Evolutionary conservation across 2,329 filamentous ascomycete genomes (phyloP), one percentile per base, ranked within the genome.

Genomic region (Colletotrichum liaoningense): DNA sequence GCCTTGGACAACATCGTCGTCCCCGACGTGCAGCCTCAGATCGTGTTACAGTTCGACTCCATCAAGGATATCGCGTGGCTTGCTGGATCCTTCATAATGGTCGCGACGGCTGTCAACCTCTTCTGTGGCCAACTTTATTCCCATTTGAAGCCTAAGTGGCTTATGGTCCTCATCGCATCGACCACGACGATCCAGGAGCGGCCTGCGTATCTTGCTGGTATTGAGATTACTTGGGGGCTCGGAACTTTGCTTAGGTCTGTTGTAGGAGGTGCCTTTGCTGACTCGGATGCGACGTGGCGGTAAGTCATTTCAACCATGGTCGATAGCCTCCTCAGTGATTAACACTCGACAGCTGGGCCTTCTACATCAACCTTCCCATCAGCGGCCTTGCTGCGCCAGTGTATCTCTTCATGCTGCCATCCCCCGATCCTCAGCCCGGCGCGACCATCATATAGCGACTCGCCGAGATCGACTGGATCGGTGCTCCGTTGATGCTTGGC

Each of bases 341-440:
- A 1, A 73, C 54, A 0, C 9, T 4, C 0, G 19, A 2, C 4
- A 73, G 71, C 3, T 85, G 81, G 81, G 79, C 80, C 0, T 86
- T 86, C 63, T 91, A 91, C 74, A 87, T 90, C 78, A 90, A 90
- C 72, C 80, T 90, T 6, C 80, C 86, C 60, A 85, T 85, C n/a
- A 87, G 80, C 16, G 85, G 78, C 7, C 60, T 81, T 75, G 73
- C 76, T 6, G 73, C 76, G 2, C 80, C 81, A 1, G 77, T 79
- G 5, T 80, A 78, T 52, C 24, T 83, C 55, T 79, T 80, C 52
- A 69, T 80, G 28, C 74, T 83, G 3, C 78, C 80, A 0, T 74
- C 77, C 3, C 68, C 78, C 2, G 74, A 78, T n/a, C 77, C 75
- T 8, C 73, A 76, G 35, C 57, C 77, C 0, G 76, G 76, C 2